These are phyloP conservation scores for Ascoidea tarda DNA, from an alignment of 805 yeast genomes.

Conservation along the genomic window DNA sequence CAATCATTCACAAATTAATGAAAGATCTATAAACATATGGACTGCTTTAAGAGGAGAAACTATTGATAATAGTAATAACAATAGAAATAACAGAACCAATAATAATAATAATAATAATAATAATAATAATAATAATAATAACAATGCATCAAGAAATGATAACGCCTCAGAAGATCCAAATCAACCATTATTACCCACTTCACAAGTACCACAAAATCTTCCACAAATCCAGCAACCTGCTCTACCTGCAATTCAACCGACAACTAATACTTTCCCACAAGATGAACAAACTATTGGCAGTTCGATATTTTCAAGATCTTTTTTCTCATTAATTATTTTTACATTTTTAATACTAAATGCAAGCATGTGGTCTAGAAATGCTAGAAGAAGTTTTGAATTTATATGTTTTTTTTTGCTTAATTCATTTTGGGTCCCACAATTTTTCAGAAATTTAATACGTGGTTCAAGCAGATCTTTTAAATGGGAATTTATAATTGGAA, in stretches of 20 bases:
- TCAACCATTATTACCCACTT: not conserved
- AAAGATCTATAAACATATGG: constrained; percentile 49
- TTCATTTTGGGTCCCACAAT: constrained; percentile 85
- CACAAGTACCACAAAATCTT: not conserved
- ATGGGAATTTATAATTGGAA: constrained; percentile 67
- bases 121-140: constrained; percentile 4
- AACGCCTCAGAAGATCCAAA: not conserved
- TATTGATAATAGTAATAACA: constrained; percentile 17
- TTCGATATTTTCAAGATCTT: constrained; percentile 42
- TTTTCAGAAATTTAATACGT: constrained; percentile 57
- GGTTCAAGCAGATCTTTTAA: constrained; percentile 54
- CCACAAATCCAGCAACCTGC: constrained; percentile 12
- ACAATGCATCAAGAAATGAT: constrained; percentile 11
- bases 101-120: constrained; percentile 3
- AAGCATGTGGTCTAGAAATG: constrained; percentile 44
- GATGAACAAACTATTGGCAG: constrained; percentile 45
- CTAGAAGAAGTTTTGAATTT: constrained; percentile 45
- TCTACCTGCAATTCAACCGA: constrained; percentile 13
- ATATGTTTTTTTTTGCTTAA: constrained; percentile 34
- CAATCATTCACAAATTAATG: constrained; percentile 58
- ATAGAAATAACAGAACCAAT: constrained; percentile 9
- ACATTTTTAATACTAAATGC: constrained; percentile 45
- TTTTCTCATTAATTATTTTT: constrained; percentile 35
- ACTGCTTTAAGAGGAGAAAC: constrained; percentile 51
- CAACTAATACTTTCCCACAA: constrained; percentile 17